phyloP scores from a whole-genome alignment of 768 basidiomycete species.

The Lactifluus pinguis region DNA sequence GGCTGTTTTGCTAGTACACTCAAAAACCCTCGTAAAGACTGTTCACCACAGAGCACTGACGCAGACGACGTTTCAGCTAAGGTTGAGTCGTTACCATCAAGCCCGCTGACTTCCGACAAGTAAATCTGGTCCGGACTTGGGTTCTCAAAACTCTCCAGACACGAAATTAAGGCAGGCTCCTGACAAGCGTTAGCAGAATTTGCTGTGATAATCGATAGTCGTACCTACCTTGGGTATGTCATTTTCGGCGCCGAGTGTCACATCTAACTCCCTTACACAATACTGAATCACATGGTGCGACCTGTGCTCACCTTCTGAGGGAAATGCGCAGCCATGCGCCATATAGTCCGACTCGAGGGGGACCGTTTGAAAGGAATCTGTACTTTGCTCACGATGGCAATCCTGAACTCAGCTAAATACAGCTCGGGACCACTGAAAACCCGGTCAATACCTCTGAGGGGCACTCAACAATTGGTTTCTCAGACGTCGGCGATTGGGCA shows the following conservation, averaged over 20 bases:
- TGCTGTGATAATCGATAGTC: background rate
- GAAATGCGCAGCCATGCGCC: too few relatives aligned
- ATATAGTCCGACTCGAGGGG: background rate
- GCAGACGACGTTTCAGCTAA: background rate
- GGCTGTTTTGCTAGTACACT: constrained; percentile 34
- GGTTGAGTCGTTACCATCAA: background rate
- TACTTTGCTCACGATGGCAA: background rate
- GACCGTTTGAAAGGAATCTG: background rate
- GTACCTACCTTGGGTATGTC: background rate
- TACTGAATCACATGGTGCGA: background rate
- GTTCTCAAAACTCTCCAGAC: background rate
- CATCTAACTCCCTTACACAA: background rate
- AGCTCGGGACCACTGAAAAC: background rate
- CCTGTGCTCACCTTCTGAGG: background rate
- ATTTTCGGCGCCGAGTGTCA: background rate
- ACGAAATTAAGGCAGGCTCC: background rate
- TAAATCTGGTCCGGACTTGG: background rate
- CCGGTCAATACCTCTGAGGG: background rate
- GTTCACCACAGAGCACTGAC: background rate
- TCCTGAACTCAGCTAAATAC: background rate
- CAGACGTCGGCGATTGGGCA: background rate
- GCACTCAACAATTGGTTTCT: background rate
- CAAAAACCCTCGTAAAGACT: constrained; percentile 15
- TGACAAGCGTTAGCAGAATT: background rate
- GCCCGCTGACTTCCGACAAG: background rate